Evolutionary conservation across 164 flowering plant species (phyloP), one percentile per base, ranked within the genome.

Genomic region (Houttuynia cordata): DNA sequence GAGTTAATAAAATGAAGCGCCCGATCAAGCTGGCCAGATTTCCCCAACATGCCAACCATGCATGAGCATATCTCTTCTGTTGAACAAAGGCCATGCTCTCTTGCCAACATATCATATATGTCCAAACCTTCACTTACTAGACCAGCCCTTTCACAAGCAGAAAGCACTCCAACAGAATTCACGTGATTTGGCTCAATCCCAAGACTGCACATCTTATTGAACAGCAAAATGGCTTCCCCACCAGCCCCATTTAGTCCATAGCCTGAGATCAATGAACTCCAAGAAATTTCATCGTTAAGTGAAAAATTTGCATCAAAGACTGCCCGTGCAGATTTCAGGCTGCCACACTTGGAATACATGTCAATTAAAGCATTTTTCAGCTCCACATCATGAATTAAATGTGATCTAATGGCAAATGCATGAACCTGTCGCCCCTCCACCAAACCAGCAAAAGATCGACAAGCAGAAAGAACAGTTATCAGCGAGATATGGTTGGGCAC

Each of bases 211-310:
- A 86, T 84, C 62, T 79, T 52, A 51, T 78, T 51, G 63, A 68
- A 84, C 58, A 81, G 55, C 24, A 8, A n/a, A 22, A 84, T 52
- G 40, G 93, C 84, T 64, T 86, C 81, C 30, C 70, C 63, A 52
- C 81, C 91, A 64, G 62, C 67, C 25, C 96, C 93, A 69, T 88
- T 80, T 51, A 79, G 63, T 59, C 87, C 86, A 67, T 76, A 83
- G 19, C 82, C 89, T 34, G 74, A 67, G 58, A 88, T 82, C 67
- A 88, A 76, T 15, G 91, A 78, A 71, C 82, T 81, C 91, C 89
- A 88, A 42, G 92, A 73, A 59, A 85, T 76, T 19, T 74, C 52
- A 71, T 88, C 88, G 65, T 70, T 80, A 56, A 58, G 19, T 53
- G 67, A 70, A 13, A 75, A 74, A 41, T 66, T 67, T 67, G 79